phyloP scores from a whole-genome alignment of 805 yeast species.

The Yamadazyma paraphyllophila region DNA sequence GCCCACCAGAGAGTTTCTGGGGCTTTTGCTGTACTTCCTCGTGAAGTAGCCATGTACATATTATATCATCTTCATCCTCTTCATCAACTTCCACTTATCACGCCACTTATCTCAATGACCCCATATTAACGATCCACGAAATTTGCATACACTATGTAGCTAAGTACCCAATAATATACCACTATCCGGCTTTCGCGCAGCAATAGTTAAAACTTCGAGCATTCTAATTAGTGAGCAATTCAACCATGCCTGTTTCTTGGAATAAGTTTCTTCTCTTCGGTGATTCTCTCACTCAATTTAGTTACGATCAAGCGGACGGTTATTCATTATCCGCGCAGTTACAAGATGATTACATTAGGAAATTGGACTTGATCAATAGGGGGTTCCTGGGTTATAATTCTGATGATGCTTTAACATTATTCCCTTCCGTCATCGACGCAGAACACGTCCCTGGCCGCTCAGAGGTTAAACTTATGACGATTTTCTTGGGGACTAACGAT shows the following conservation, averaged over 20 bases:
- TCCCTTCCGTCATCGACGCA: slow-evolving; percentile 44
- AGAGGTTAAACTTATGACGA: slow-evolving; percentile 44
- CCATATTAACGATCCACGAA: too few species aligned
- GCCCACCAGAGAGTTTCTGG: not conserved
- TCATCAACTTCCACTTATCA: too few species aligned
- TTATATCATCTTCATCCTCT: too few species aligned
- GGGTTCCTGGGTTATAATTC: slow-evolving; percentile 80
- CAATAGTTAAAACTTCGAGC: not conserved
- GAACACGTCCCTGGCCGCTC: slow-evolving; percentile 25
- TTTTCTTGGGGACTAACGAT: slow-evolving; percentile 86
- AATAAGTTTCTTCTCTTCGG: slow-evolving; percentile 62
- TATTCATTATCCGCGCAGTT: slow-evolving; percentile 54
- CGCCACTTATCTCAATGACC: too few species aligned
- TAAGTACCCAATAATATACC: too few species aligned
- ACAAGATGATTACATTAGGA: slow-evolving; percentile 50
- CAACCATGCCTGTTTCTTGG: slow-evolving; percentile 9
- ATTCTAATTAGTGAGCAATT: not conserved
- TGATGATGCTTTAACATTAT: slow-evolving; percentile 47
- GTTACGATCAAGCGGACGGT: slow-evolving; percentile 35
- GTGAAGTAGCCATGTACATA: too few species aligned
- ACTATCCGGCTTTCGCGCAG: not conserved
- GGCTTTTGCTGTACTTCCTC: not conserved
- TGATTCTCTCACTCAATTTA: slow-evolving; percentile 65
- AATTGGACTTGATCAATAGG: slow-evolving; percentile 64
- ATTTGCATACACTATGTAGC: too few species aligned